Percentiles rank a stretch among this genome's conserved stretches.
These are phyloP conservation scores for Angomonas ambiguus DNA, from an alignment of 208 protist genomes.

Conservation along the genomic window DNA sequence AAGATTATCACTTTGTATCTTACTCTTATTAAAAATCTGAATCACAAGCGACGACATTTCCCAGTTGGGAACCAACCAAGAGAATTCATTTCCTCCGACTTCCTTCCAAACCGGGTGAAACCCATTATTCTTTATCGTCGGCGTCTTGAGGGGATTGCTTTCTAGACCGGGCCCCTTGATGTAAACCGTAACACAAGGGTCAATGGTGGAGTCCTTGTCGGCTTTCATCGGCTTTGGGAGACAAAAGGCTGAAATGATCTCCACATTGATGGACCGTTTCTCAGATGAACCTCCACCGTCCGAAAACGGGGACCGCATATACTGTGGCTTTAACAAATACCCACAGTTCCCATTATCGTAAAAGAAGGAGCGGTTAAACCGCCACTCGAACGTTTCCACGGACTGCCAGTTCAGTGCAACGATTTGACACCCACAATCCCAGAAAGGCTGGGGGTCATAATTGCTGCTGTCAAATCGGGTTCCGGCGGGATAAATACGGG, in stretches of 20 bases:
- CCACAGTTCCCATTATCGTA: slow-evolving; percentile 89
- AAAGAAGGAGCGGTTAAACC: slow-evolving; percentile 89
- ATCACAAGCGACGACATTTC: slow-evolving; percentile 49
- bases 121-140: slow-evolving; percentile 54
- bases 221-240: slow-evolving; percentile 45
- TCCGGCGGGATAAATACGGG: slow-evolving; percentile 91
- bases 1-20: slow-evolving; percentile 28
- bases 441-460: slow-evolving; percentile 84
- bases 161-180: slow-evolving; percentile 40
- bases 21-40: slow-evolving; percentile 65
- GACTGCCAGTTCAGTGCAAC: slow-evolving; percentile 93
- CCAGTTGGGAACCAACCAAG: slow-evolving; percentile 43
- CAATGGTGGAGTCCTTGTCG: slow-evolving; percentile 42
- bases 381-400: slow-evolving; percentile 44
- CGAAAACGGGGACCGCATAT: slow-evolving; percentile 31
- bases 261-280: slow-evolving; percentile 33
- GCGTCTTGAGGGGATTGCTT: slow-evolving; percentile 22
- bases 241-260: slow-evolving; percentile 68
- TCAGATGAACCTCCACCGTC: slow-evolving; percentile 2
- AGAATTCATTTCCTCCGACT: slow-evolving; percentile 27
- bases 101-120: slow-evolving; percentile 74
- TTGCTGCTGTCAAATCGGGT: slow-evolving; percentile 90
- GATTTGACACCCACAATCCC: slow-evolving; percentile 82
- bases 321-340: slow-evolving; percentile 91
- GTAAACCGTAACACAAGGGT: slow-evolving; percentile 51